Conservation (phyloP, 2,329 filamentous ascomycete species). For the Penicillium digitatum region DNA sequence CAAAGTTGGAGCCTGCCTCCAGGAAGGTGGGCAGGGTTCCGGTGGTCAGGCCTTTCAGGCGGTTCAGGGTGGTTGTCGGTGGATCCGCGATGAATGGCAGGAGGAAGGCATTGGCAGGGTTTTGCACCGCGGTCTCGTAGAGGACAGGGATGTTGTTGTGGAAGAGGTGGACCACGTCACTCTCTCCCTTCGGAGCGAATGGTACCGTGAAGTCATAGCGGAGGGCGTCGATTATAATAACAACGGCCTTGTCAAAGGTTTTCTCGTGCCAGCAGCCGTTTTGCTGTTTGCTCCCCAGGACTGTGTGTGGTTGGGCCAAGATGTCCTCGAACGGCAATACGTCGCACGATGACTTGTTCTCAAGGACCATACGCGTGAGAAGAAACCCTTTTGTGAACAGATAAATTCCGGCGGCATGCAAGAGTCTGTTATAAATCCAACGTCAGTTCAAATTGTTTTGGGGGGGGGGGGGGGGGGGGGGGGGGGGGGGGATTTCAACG, state of each 20-base stretch:
- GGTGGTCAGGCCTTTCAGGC: constrained; percentile 89
- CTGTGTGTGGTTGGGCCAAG: constrained; percentile 17
- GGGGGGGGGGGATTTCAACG: no score
- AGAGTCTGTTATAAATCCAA: constrained; percentile 44
- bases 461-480: no score
- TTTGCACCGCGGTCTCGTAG: constrained; percentile 71
- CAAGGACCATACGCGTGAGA: constrained; percentile 75
- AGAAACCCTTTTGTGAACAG: constrained; percentile 95
- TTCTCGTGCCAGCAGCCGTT: constrained; percentile 94
- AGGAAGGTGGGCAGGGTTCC: constrained; percentile 93
- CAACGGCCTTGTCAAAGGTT: constrained; percentile 84
- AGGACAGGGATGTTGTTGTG: constrained; percentile 86
- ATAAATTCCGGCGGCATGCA: constrained; percentile 78
- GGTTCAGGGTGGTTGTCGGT: constrained; percentile 86
- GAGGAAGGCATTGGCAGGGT: constrained; percentile 79
- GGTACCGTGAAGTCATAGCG: constrained; percentile 97
- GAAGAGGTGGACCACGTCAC: constrained; percentile 58
- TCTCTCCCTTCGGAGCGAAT: constrained; percentile 49
- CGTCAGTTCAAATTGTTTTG: constrained; percentile 4
- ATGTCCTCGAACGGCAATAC: constrained; percentile 60
- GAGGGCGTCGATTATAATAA: constrained; percentile 87
- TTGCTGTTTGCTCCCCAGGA: constrained; percentile 33
- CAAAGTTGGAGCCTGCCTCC: constrained; percentile 91
- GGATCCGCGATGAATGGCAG: constrained; percentile 96
- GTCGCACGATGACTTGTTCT: constrained; percentile 68